These are phyloP conservation scores for Coniochaeta ligniaria DNA, from an alignment of 2,329 filamentous ascomycete species.

Conservation along the genomic window DNA sequence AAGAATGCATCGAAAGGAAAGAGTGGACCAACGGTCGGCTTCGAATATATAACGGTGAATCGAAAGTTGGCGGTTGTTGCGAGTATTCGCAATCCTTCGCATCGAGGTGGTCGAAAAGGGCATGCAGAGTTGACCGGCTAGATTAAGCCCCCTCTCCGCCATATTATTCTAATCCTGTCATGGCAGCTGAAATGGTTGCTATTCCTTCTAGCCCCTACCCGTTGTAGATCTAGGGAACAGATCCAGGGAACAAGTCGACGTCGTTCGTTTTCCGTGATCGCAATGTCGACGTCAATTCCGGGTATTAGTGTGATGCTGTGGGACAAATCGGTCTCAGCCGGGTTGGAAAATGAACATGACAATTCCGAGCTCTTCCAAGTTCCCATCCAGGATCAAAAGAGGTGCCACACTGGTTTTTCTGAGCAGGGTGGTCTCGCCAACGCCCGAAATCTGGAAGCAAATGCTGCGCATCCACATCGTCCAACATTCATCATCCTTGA, in stretches of 20 bases:
- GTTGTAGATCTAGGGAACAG: not conserved
- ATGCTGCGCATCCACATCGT: no score
- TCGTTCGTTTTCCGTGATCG: not conserved
- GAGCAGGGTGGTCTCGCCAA: not conserved
- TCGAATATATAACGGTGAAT: not conserved
- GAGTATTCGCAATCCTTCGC: not conserved
- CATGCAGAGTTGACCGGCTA: not conserved
- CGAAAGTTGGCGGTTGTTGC: not conserved
- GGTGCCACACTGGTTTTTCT: not conserved
- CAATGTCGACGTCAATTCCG: not conserved
- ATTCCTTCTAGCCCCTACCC: not conserved
- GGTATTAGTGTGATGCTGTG: not conserved
- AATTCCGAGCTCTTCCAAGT: not conserved
- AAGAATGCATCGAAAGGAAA: not conserved
- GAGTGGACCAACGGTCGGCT: not conserved
- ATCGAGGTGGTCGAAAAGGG: not conserved
- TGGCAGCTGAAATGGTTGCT: not conserved
- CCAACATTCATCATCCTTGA: no score
- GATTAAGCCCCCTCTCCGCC: not conserved
- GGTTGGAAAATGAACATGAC: not conserved
- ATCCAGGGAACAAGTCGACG: not conserved
- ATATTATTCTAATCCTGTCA: not conserved
- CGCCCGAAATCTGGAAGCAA: no score
- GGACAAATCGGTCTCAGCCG: not conserved
- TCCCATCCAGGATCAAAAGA: not conserved